Evolutionary conservation across 768 basidiomycete genomes (phyloP).

Genomic region (Lactifluus volemus): DNA sequence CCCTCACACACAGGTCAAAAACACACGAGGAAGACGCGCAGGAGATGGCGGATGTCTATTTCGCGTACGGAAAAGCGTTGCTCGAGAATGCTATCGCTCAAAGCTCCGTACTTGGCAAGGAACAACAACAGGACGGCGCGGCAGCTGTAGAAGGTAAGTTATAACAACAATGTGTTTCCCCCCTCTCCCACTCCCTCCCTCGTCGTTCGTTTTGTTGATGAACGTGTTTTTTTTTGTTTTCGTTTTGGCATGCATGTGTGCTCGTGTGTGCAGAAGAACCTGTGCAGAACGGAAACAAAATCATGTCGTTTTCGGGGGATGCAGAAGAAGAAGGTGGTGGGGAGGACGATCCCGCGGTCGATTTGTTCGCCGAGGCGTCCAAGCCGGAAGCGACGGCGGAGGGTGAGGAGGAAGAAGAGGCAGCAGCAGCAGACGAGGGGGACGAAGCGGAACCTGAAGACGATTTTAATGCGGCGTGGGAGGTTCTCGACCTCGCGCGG

Average conservation of each 20-base stretch:
- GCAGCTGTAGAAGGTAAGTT: constrained; percentile 30
- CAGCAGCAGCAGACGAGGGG: constrained; percentile 40
- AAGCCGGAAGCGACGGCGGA: constrained; percentile 39
- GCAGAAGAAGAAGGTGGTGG: constrained; percentile 41
- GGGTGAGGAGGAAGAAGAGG: constrained; percentile 31
- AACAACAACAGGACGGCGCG: constrained; percentile 50
- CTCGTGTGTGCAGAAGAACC: constrained; percentile 16
- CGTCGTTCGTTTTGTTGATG: background rate
- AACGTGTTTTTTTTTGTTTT: constrained; percentile 26
- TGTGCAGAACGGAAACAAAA: constrained; percentile 38
- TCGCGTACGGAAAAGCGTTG: constrained; percentile 87
- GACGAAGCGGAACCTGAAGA: constrained; percentile 79
- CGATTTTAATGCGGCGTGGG: constrained; percentile 97
- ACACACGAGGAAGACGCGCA: constrained; percentile 73
- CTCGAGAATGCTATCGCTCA: constrained; percentile 88
- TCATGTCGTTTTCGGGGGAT: constrained; percentile 78
- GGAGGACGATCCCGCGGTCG: constrained; percentile 48
- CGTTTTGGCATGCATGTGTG: background rate
- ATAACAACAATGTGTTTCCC: too few relatives aligned
- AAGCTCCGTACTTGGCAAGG: constrained; percentile 82
- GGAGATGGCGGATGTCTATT: constrained; percentile 80
- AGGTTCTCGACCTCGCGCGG: constrained; percentile 90
- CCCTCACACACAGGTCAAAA: constrained; percentile 43
- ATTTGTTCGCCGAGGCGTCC: constrained; percentile 54
- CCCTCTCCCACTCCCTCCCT: background rate